These are phyloP conservation scores for Eragrostis curvula DNA, from an alignment of 176 grass and related monocot species.

Conservation along the genomic window DNA sequence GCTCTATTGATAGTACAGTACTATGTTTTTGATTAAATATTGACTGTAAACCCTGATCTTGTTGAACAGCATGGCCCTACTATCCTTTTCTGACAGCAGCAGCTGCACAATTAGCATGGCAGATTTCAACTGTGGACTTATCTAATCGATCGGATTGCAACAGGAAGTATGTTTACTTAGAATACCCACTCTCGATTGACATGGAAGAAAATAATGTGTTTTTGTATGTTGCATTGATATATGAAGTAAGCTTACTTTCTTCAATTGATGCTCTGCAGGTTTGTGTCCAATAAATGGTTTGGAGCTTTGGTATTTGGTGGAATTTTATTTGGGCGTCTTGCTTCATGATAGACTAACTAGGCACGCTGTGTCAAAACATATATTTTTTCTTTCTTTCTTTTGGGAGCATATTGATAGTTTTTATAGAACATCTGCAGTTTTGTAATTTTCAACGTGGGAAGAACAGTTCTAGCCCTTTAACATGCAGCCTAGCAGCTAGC, in stretches of 20 bases:
- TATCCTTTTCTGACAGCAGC: slow-evolving; percentile 73
- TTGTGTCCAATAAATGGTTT: slow-evolving; percentile 96
- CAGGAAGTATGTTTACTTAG: slow-evolving; percentile 61
- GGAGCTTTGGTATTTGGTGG: slow-evolving; percentile 78
- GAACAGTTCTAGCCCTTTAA: neutral
- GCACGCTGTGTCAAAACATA: neutral
- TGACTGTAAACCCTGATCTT: slow-evolving; percentile 37
- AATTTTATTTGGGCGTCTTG: slow-evolving; percentile 67
- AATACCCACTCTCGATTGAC: neutral
- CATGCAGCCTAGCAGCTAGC: neutral
- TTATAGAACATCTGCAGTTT: neutral
- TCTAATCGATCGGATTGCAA: slow-evolving; percentile 73
- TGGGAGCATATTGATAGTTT: neutral
- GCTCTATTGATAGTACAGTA: neutral
- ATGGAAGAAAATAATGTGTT: neutral
- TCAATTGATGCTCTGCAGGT: slow-evolving; percentile 47
- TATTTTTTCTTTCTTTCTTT: neutral
- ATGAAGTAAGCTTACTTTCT: slow-evolving; percentile 16
- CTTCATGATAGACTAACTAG: slow-evolving; percentile 46
- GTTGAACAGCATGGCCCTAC: slow-evolving; percentile 76
- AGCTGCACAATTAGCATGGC: slow-evolving; percentile 72
- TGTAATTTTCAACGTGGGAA: neutral
- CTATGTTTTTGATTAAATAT: neutral
- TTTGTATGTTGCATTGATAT: neutral
- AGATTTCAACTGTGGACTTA: slow-evolving; percentile 76